These are phyloP conservation scores for Ascocoryne sarcoides DNA, from an alignment of 2,329 filamentous ascomycete species.

Conservation along the genomic window DNA sequence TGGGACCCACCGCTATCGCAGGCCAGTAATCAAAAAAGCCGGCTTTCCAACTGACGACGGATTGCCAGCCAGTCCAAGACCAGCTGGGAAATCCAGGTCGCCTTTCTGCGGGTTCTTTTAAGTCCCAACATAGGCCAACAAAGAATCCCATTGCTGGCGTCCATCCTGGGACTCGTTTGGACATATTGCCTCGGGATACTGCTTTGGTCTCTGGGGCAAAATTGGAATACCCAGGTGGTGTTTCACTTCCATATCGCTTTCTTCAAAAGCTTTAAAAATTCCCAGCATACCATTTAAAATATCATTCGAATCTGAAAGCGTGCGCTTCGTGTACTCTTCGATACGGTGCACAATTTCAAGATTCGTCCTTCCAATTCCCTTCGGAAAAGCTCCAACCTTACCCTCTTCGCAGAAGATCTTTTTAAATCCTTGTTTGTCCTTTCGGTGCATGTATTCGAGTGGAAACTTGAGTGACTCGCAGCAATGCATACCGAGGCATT, in stretches of 20 bases:
- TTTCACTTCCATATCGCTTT: constrained; percentile 2
- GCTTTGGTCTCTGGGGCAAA: constrained; percentile 1
- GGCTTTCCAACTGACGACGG: not conserved
- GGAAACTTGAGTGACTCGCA: constrained; percentile 8
- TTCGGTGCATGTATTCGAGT: constrained; percentile 4
- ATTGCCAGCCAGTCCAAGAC: constrained; percentile 12
- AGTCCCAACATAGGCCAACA: constrained; percentile 5
- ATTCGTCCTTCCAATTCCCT: constrained; percentile 3
- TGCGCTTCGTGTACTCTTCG: constrained; percentile 5
- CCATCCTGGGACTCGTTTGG: constrained; percentile 4
- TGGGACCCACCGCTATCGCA: not conserved
- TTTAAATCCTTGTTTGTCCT: constrained; percentile 8
- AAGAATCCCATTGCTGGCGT: constrained; percentile 5
- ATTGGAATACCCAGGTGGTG: constrained; percentile 4
- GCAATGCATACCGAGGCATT: constrained; percentile 18
- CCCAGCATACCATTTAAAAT: constrained; percentile 7
- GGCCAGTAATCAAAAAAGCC: constrained; percentile 1
- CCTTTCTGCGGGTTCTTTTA: constrained; percentile 3
- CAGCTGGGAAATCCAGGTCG: constrained; percentile 11
- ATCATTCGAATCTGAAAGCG: constrained; percentile 4
- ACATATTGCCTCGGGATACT: not conserved
- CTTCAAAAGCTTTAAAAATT: constrained; percentile 5
- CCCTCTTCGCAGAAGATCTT: constrained; percentile 6
- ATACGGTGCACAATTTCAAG: constrained; percentile 4
- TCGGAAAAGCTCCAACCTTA: constrained; percentile 5